Evolutionary conservation across 495 filamentous ascomycete genomes (phyloP).

Genomic region (Xylaria telfairii): DNA sequence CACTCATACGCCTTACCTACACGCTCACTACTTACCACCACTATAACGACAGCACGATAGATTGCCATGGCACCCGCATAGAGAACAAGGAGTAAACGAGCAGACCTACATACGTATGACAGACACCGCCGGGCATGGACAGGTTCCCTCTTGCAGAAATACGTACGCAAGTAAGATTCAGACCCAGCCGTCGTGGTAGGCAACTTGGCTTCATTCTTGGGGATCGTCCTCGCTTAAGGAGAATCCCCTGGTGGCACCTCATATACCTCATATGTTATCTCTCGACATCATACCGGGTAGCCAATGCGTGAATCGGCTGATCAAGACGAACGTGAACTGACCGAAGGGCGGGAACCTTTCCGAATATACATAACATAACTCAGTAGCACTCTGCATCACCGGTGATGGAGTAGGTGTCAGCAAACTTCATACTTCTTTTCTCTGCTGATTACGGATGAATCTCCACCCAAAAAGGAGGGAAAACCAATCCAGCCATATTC

Average conservation of each 20-base stretch:
- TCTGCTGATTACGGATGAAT: slow-evolving; percentile 1
- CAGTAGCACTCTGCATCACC: background rate
- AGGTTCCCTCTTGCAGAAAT: slow-evolving; percentile 21
- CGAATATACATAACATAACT: slow-evolving; percentile 3
- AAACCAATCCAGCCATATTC: background rate
- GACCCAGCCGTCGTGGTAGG: slow-evolving; percentile 17
- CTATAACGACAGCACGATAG: background rate
- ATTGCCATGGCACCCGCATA: slow-evolving; percentile 8
- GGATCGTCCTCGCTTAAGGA: slow-evolving; percentile 7
- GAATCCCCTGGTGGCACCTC: background rate
- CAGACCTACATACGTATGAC: slow-evolving; percentile 3
- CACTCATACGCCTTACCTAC: slow-evolving; percentile 1
- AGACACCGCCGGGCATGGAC: slow-evolving; percentile 9
- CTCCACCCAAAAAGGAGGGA: slow-evolving; percentile 1
- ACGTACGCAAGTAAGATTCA: slow-evolving; percentile 24
- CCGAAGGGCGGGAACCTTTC: background rate
- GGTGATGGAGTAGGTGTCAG: slow-evolving; percentile 9
- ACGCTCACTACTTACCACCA: slow-evolving; percentile 6
- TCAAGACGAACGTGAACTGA: background rate
- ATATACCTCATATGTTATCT: background rate
- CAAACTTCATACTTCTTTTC: background rate
- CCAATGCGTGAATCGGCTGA: slow-evolving; percentile 14
- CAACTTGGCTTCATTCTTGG: slow-evolving; percentile 19
- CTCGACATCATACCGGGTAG: background rate
- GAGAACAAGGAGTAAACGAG: background rate